Percentiles rank a stretch among this genome's conserved stretches.
These are phyloP conservation scores for Fraxinus dipetala DNA, from an alignment of 305 asterid genomes.

Conservation along the genomic window DNA sequence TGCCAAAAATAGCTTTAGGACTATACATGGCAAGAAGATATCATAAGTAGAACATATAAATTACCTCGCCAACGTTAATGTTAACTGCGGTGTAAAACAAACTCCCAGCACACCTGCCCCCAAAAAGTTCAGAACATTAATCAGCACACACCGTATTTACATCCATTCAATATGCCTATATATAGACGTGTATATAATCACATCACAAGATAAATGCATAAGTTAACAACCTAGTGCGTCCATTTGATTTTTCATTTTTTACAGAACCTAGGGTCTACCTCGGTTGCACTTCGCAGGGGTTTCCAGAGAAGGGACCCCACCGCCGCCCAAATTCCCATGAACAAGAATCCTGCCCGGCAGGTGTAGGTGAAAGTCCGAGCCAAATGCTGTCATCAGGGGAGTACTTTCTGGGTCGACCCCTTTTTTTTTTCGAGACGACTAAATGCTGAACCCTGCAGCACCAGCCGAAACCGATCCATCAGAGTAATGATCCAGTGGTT, in stretches of 20 bases:
- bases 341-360: constrained; percentile 44
- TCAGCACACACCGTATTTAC: background rate
- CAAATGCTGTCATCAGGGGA: constrained; percentile 72
- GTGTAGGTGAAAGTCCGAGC: constrained; percentile 59
- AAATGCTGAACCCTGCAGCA: constrained; percentile 45
- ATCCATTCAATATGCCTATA: background rate
- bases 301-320: constrained; percentile 48
- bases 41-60: background rate
- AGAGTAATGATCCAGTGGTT: constrained; percentile 41
- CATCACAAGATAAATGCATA: background rate
- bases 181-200: background rate
- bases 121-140: background rate
- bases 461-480: constrained; percentile 45
- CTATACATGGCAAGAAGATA: background rate
- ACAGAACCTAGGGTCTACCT: constrained; percentile 88
- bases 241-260: constrained; percentile 47
- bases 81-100: constrained; percentile 78
- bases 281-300: constrained; percentile 58
- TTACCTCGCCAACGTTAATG: constrained; percentile 71
- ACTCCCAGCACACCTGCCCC: constrained; percentile 60
- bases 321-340: constrained; percentile 33
- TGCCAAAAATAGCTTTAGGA: background rate
- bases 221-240: constrained; percentile 59
- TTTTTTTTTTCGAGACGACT: constrained; percentile 58
- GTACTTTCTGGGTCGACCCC: constrained; percentile 76